A percentile compares a stretch with the other conserved stretches of the same genome.
phyloP scores from a whole-genome alignment of 192 early-diverging fungal species.

The Coemansia sp. region DNA sequence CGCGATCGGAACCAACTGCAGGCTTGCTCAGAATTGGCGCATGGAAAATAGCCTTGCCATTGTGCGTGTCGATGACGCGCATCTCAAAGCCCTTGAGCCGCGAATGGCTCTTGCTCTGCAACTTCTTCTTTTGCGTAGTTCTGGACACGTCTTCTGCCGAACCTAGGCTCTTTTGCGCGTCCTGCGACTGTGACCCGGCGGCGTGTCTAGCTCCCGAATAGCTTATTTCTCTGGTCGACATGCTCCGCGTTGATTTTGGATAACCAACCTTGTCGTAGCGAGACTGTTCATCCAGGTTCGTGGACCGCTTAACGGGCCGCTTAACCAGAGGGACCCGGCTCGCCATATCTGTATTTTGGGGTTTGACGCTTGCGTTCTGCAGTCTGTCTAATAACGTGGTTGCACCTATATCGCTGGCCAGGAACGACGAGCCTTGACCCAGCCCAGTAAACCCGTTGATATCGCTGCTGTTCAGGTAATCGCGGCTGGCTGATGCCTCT shows the following conservation, averaged over 20 bases:
- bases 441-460: slow-evolving; percentile 1
- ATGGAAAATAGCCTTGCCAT: slow-evolving; percentile 29
- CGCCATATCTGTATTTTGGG: slow-evolving; percentile 14
- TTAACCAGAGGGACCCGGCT: not conserved
- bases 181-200: not conserved
- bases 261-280: slow-evolving; percentile 38
- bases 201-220: not conserved
- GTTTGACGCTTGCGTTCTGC: slow-evolving; percentile 6
- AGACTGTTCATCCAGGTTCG: slow-evolving; percentile 16
- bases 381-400: slow-evolving; percentile 18
- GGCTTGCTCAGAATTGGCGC: slow-evolving; percentile 29
- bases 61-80: slow-evolving; percentile 46
- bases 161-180: slow-evolving; percentile 2
- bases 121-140: not conserved
- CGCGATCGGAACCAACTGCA: slow-evolving; percentile 4
- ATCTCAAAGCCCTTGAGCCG: slow-evolving; percentile 45
- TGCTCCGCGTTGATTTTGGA: slow-evolving; percentile 33
- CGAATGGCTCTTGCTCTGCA: slow-evolving; percentile 17
- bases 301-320: slow-evolving; percentile 26
- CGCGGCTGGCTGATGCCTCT: not conserved
- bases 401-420: slow-evolving; percentile 7
- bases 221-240: not conserved
- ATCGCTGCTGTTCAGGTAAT: slow-evolving; percentile 3
- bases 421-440: not conserved
- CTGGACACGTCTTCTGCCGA: not conserved